Percentiles rank a stretch among this genome's conserved stretches.
phyloP scores from a whole-genome alignment of 2,329 filamentous ascomycete genomes.

The Neoascochyta sp. region DNA sequence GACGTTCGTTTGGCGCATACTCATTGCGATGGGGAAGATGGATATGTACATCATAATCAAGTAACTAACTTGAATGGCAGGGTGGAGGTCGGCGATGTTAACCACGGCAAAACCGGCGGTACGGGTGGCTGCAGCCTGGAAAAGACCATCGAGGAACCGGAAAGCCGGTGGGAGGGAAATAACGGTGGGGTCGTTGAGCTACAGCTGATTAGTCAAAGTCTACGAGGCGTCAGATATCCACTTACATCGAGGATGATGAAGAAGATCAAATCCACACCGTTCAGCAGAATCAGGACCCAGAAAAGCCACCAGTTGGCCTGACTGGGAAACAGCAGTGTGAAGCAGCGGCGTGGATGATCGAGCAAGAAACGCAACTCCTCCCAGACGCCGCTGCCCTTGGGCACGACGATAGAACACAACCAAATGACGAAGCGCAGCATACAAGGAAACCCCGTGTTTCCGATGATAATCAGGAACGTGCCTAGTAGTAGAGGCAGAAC shows the following conservation, averaged over 20 bases:
- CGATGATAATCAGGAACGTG: constrained; percentile 85
- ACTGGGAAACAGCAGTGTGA: constrained; percentile 87
- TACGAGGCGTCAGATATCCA: constrained; percentile 11
- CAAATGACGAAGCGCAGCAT: constrained; percentile 94
- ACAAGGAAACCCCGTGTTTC: constrained; percentile 92
- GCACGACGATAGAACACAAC: constrained; percentile 65
- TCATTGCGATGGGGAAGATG: constrained; percentile 94
- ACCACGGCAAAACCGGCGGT: constrained; percentile 88
- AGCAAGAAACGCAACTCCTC: constrained; percentile 88
- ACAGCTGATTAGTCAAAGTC: constrained; percentile 6
- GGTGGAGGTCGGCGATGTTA: constrained; percentile 73
- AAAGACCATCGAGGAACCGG: constrained; percentile 79
- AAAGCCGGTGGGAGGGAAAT: constrained; percentile 65
- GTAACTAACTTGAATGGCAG: constrained; percentile 89
- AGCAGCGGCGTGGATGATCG: constrained; percentile 92
- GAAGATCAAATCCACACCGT: constrained; percentile 80
- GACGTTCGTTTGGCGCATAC: constrained; percentile 88
- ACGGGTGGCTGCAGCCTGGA: constrained; percentile 83
- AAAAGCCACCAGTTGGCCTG: constrained; percentile 96
- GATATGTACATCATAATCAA: constrained; percentile 99
- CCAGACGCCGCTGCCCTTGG: constrained; percentile 67
- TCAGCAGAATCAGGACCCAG: constrained; percentile 75
- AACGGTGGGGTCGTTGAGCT: constrained; percentile 71
- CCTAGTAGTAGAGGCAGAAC: constrained; percentile 72
- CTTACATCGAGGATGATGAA: constrained; percentile 88